Percentiles rank a stretch among this genome's conserved stretches.
phyloP scores from a whole-genome alignment of 2,329 filamentous ascomycete species.

The Camillea tinctor region DNA sequence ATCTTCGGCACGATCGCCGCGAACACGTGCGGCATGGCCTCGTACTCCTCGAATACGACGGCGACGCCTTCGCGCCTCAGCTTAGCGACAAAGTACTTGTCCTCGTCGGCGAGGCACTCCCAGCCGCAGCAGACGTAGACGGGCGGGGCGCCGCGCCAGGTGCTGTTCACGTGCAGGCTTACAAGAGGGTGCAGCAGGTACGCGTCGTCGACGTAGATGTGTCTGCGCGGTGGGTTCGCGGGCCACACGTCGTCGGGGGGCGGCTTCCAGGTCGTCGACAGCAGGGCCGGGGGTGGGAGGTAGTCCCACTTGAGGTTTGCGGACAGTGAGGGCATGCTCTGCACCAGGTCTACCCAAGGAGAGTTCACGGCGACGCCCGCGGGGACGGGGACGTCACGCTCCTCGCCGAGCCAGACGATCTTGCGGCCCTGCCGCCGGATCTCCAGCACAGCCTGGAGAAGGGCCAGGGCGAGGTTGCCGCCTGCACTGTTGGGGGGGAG shows the following conservation, averaged over 20 bases:
- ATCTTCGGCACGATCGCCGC: slow-evolving; percentile 31
- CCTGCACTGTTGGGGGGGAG: slow-evolving; percentile 55
- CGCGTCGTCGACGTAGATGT: slow-evolving; percentile 54
- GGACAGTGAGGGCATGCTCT: slow-evolving; percentile 57
- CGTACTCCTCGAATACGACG: slow-evolving; percentile 69
- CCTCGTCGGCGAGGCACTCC: slow-evolving; percentile 71
- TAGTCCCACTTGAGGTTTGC: slow-evolving; percentile 60
- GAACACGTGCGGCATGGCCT: slow-evolving; percentile 80
- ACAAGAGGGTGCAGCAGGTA: slow-evolving; percentile 66
- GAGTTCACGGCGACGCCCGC: slow-evolving; percentile 62
- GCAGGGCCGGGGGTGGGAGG: slow-evolving; percentile 48
- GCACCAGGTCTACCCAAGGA: slow-evolving; percentile 71
- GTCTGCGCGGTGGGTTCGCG: slow-evolving; percentile 48
- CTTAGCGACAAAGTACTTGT: slow-evolving; percentile 56
- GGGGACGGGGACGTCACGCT: slow-evolving; percentile 62
- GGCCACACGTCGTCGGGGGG: slow-evolving; percentile 58
- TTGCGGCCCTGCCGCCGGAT: slow-evolving; percentile 47
- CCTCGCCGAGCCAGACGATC: slow-evolving; percentile 60
- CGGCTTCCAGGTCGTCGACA: slow-evolving; percentile 26
- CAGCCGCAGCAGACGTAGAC: slow-evolving; percentile 68
- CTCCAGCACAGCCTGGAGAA: slow-evolving; percentile 69
- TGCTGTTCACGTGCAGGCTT: slow-evolving; percentile 55
- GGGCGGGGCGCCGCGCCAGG: slow-evolving; percentile 64
- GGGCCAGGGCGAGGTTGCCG: slow-evolving; percentile 65
- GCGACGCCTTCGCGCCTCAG: slow-evolving; percentile 56